Evolutionary conservation across 2,329 filamentous ascomycete genomes (phyloP).

Genomic region (Aspergillus fijiensis): DNA sequence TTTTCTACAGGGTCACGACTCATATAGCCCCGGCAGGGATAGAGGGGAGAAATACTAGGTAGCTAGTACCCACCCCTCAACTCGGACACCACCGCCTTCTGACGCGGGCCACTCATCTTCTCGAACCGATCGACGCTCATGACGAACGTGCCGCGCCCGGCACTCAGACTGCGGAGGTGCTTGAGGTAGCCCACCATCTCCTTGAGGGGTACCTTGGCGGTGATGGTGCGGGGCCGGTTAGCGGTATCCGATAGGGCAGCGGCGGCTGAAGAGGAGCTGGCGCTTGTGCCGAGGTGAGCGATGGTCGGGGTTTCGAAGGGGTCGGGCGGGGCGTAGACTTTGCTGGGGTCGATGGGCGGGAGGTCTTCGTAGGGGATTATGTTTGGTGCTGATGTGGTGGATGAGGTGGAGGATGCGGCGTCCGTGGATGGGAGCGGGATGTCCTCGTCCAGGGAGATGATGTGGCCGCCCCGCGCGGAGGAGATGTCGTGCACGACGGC

Average conservation of each 20-base stretch:
- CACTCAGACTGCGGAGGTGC: conserved; percentile 83
- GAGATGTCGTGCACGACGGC: conserved; percentile 80
- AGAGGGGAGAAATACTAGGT: too few species aligned
- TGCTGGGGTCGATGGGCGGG: conserved; percentile 63
- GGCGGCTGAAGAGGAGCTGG: conserved; percentile 9
- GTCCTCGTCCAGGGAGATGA: conserved; percentile 67
- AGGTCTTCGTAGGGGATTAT: conserved; percentile 29
- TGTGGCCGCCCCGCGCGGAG: conserved; percentile 69
- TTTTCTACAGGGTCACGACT: too few species aligned
- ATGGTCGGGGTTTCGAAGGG: conserved; percentile 58
- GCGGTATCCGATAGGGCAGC: conserved; percentile 29
- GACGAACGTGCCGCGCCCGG: conserved; percentile 74
- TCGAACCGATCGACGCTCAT: conserved; percentile 74
- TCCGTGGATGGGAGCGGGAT: conserved; percentile 32
- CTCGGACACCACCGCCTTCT: conserved; percentile 55
- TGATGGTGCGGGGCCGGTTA: conserved; percentile 62
- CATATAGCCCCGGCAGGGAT: too few species aligned
- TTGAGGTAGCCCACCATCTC: conserved; percentile 96
- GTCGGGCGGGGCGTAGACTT: conserved; percentile 85
- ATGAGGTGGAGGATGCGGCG: conserved; percentile 15
- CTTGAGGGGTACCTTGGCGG: conserved; percentile 85
- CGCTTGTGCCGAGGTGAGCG: background rate
- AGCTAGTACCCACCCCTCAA: conserved; percentile 36
- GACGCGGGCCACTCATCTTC: conserved; percentile 61
- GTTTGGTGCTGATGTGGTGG: conserved; percentile 6